Evolutionary conservation across 768 basidiomycete species (phyloP), one percentile per base, ranked within the genome.

Genomic region (Leccinellum rugosiceps): DNA sequence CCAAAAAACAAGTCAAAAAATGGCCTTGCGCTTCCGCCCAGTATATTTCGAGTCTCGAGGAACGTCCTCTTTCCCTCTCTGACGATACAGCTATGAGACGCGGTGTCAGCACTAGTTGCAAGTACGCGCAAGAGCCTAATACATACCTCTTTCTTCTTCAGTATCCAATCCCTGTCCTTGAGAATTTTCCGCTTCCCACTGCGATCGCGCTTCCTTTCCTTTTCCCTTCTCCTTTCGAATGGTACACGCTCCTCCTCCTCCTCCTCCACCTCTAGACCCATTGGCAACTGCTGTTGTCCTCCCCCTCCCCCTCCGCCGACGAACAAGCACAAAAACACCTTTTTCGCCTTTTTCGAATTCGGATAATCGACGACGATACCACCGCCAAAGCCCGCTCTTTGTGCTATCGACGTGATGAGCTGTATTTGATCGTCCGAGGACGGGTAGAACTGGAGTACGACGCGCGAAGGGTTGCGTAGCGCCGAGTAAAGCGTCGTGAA

Each of bases 331-430:
- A 99, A 68, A 71, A 94, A 99, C 56, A 98, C 88, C 74, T 98
- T 99, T 67, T 83, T 85, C 21, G 94, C 96, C 73, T 95, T 99
- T 66, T 90, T 91, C 0, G 93, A 95, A 74, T 98, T 97, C 1
- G 96, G 95, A 70, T 94, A 99, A 75, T 99, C 97, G 38, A 99
- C 91, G 23, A 98, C 90, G 34, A 99, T 74, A 58, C 97, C 97
- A 53, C 97, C 97, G 4, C 94, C 94, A 71, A 99, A 99, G 2
- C 97, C 97, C 7, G 96, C 94, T 65, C 86, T 88, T 67, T 94
- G 93, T 3, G 97, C 97, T 61, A 87, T 87, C 2, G 87, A 87
- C 7, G 95, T 96, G 65, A 98, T 94, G 55, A 99, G 83, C 64
- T 92, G 91, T 65, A 98, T 88, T 75, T 99, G 97, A 68, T 98